Evolutionary conservation across 1,284 basidiomycete species (phyloP), one percentile per base, ranked within the genome.

Genomic region (Leccinum fuscescens): DNA sequence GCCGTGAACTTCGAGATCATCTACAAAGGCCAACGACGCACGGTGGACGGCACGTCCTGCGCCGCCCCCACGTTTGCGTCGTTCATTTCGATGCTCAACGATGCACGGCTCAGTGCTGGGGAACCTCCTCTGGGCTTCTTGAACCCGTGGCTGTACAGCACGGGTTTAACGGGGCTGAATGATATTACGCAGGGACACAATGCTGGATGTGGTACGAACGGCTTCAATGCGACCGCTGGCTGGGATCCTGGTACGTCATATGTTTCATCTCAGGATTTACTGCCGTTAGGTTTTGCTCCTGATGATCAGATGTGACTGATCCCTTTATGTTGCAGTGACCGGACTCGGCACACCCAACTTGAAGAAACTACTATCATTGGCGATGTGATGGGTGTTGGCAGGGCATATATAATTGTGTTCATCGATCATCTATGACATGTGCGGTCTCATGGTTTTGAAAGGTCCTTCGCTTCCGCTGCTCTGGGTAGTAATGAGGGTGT

Each of bases 41-140:
- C 67, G 2, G 73, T 75, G 22, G 27, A 6, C 1, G 86, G 86
- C 14, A 88, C 86, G 2, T 85, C 83, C 2, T 83, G 82, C 9
- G 3, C 67, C 7, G 2, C 61, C 4, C 67, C 69, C 3, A 56
- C 66, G 0, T 68, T 71, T 53, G 61, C 69, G 0, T 58, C 66
- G 12, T 55, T 89, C 54, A 70, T 89, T 3, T 77, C 84, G 1
- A 77, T 88, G 63, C 73, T 89, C 59, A 89, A 89, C 65, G 86
- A 89, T 64, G 82, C 79, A 3, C 78, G 82, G 15, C 67, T 83
- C 20, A 71, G 69, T 12, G 67, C 72, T 2, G 77, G 80, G 0
- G 78, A 78, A 62, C 62, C 74, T 11, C 56, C 81, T 12, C 74
- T 86, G 6, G 86, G 85, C 0, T 88, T 86, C 73, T 74, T 88